Conservation (phyloP, 495 filamentous ascomycete genomes). For the Neurospora tetraspora region DNA sequence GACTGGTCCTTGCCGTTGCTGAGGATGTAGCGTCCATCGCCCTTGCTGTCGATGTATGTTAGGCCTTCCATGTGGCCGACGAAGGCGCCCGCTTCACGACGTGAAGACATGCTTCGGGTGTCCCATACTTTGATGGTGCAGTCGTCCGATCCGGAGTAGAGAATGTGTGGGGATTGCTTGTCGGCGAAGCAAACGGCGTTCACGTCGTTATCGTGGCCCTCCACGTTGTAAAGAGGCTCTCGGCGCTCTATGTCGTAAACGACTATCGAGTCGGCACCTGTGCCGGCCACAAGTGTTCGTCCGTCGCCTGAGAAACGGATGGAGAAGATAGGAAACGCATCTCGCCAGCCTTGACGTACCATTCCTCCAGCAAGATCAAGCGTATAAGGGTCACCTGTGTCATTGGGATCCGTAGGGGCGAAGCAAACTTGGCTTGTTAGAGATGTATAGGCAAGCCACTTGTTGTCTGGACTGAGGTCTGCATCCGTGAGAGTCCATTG, state of each 20-base stretch:
- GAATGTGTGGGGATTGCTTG: slow-evolving; percentile 77
- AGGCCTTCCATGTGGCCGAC: slow-evolving; percentile 89
- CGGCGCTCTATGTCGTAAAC: slow-evolving; percentile 89
- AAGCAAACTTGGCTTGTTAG: slow-evolving; percentile 74
- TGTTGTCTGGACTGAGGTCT: slow-evolving; percentile 83
- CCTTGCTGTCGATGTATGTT: slow-evolving; percentile 94
- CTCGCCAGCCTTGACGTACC: neutral
- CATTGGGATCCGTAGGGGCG: slow-evolving; percentile 75
- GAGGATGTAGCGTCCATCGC: slow-evolving; percentile 87
- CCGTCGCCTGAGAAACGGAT: slow-evolving; percentile 91
- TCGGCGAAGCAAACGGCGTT: slow-evolving; percentile 97
- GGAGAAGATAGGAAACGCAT: slow-evolving; percentile 64
- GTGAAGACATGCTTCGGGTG: slow-evolving; percentile 77
- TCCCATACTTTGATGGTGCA: slow-evolving; percentile 92
- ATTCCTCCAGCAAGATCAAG: slow-evolving; percentile 52
- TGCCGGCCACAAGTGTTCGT: slow-evolving; percentile 82
- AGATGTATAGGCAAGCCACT: slow-evolving; percentile 79
- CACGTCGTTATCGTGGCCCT: slow-evolving; percentile 77
- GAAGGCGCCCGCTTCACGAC: slow-evolving; percentile 83
- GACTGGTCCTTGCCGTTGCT: slow-evolving; percentile 94
- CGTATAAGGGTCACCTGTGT: slow-evolving; percentile 62
- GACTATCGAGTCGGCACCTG: slow-evolving; percentile 64
- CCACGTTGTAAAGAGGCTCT: slow-evolving; percentile 60
- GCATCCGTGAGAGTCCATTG: slow-evolving; percentile 97
- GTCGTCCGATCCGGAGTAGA: slow-evolving; percentile 96